Base-by-base conservation (phyloP, 495 filamentous ascomycete species). In the Hypoxylon fragiforme region DNA sequence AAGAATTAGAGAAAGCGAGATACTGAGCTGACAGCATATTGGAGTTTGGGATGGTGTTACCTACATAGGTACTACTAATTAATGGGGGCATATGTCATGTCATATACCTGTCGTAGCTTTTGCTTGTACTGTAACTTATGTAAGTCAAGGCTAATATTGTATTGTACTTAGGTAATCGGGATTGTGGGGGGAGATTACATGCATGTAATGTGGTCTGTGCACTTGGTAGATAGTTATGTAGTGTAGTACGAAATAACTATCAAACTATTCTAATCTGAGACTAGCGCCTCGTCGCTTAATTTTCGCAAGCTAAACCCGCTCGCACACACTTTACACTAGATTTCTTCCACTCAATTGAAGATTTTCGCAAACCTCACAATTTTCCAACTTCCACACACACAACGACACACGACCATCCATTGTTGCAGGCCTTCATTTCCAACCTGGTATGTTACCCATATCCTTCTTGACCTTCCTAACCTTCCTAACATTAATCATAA, bases 371-470 rank as follows among this genome's bases (percentile, higher is more conserved):
- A 44, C 30, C 39, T 53, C 42, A 9, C 9, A 4, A 4, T 28
- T 9, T 4, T 47, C 43, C 44, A 44, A 48, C 44, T 39, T 38
- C 32, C 18, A 5, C 45, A 50, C 50, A 51, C 38, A 57, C 55
- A 63, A 63, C 65, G 65, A 68, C 65, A 51, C 62, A 65, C 49
- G 46, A 63, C 51, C 62, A 68, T 65, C 53, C 62, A 63, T 63
- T 63, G 50, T 65, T 61, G 62, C 62, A 65, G 65, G 65, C 52
- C 24, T 59, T 42, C 47, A 60, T 61, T 66, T 61, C 63, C 60
- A 63, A 68, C 62, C 65, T 67, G 67, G 65, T 68, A 58, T 54
- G 67, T 66, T n/a, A n/a, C n/a, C n/a, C n/a, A n/a, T n/a, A n/a
- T n/a, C n/a, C n/a, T n/a, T n/a, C n/a, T n/a, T n/a, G n/a, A n/a